Evolutionary conservation across 257 asterid species (phyloP).

Genomic region (Solanum piurae): DNA sequence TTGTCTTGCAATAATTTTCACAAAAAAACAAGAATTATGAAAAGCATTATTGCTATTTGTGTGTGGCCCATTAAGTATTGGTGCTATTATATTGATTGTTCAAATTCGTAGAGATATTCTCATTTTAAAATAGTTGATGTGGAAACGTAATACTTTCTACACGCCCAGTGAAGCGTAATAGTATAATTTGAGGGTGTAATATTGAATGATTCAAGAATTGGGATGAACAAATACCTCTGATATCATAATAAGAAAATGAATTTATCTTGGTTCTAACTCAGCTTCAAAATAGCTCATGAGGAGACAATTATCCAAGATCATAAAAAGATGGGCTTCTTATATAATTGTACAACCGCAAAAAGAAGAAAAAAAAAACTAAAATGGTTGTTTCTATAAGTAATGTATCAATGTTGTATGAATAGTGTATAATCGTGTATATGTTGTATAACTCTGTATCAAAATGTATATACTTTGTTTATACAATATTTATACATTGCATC

Average conservation of each 20-base stretch:
- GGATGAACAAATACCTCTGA: too few relatives aligned
- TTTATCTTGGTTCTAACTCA: background rate
- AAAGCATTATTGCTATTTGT: background rate
- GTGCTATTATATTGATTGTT: background rate
- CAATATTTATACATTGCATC: too few relatives aligned
- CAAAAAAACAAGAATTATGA: background rate
- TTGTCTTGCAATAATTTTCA: background rate
- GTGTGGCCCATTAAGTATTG: background rate
- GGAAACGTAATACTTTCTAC: background rate
- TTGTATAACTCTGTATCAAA: too few relatives aligned
- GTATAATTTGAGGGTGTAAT: too few relatives aligned
- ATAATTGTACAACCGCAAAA: background rate
- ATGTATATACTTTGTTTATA: too few relatives aligned
- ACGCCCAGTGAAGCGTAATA: too few relatives aligned
- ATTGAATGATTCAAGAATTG: too few relatives aligned
- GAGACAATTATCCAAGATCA: background rate
- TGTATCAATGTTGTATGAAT: too few relatives aligned
- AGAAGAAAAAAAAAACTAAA: too few relatives aligned
- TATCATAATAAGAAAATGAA: background rate
- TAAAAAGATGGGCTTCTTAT: background rate
- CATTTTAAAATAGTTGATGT: background rate
- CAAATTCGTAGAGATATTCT: background rate
- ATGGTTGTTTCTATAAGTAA: too few relatives aligned
- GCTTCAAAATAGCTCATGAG: rapidly evolving
- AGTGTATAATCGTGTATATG: too few relatives aligned